A percentile compares a stretch with the other conserved stretches of the same genome.
Conservation (phyloP, 192 early-diverging fungal genomes). For the Backusella psychrophila region DNA sequence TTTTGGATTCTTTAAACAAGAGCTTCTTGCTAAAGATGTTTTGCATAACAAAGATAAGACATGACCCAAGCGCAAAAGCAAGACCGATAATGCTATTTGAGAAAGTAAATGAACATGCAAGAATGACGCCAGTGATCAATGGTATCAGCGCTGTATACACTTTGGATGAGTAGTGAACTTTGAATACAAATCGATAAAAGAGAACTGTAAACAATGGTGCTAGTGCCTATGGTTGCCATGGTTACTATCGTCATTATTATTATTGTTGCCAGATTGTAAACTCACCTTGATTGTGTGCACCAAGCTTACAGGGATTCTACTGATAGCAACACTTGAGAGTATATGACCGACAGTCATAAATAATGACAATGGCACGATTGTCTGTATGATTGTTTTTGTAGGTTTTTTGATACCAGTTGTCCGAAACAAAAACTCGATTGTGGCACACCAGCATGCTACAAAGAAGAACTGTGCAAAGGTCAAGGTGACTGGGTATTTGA, state of each 20-base stretch:
- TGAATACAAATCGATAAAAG: slow-evolving; percentile 71
- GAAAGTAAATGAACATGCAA: slow-evolving; percentile 75
- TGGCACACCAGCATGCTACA: slow-evolving; percentile 62
- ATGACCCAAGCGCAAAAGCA: slow-evolving; percentile 69
- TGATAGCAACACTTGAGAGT: slow-evolving; percentile 71
- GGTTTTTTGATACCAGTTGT: slow-evolving; percentile 54
- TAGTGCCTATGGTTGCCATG: slow-evolving; percentile 52
- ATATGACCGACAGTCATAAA: slow-evolving; percentile 88
- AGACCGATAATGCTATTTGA: slow-evolving; percentile 72
- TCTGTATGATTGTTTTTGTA: slow-evolving; percentile 50
- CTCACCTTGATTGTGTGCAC: slow-evolving; percentile 90
- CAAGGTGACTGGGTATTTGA: slow-evolving; percentile 78
- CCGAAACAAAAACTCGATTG: slow-evolving; percentile 38
- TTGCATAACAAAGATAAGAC: slow-evolving; percentile 81
- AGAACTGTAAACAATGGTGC: slow-evolving; percentile 86
- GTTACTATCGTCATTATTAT: background rate
- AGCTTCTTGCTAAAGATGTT: slow-evolving; percentile 85
- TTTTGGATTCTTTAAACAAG: slow-evolving; percentile 50
- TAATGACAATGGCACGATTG: slow-evolving; percentile 65
- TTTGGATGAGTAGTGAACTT: slow-evolving; percentile 60
- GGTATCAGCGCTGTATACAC: slow-evolving; percentile 79
- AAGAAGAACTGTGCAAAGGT: slow-evolving; percentile 82
- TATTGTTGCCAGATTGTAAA: background rate
- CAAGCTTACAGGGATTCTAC: slow-evolving; percentile 74
- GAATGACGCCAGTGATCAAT: slow-evolving; percentile 82